Percentiles rank a stretch among this genome's conserved stretches.
These are phyloP conservation scores for Chimonanthus praecox DNA, from an alignment of 164 flowering plant species.

Conservation along the genomic window DNA sequence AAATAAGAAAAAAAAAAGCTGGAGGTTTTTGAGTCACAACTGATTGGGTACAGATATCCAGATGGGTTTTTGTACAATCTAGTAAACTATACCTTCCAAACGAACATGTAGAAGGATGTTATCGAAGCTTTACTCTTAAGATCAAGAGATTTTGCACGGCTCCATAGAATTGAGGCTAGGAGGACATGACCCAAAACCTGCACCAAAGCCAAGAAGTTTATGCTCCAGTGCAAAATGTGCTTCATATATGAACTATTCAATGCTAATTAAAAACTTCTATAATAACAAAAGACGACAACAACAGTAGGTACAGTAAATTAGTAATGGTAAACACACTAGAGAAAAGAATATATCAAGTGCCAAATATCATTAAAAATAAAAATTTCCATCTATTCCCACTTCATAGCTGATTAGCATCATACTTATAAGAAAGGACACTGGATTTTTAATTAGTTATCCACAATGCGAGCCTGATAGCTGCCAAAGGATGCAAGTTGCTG, in stretches of 20 bases:
- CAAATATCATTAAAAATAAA: background rate
- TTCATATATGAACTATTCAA: background rate
- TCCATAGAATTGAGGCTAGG: constrained; percentile 58
- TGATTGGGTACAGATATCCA: background rate
- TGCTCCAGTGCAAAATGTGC: background rate
- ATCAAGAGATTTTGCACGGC: constrained; percentile 60
- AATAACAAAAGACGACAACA: background rate
- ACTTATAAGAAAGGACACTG: background rate
- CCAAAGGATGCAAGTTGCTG: too few species aligned
- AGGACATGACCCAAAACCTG: constrained; percentile 64
- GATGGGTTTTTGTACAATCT: background rate
- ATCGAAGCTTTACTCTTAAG: constrained; percentile 60
- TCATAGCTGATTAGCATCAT: background rate
- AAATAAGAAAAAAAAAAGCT: too few species aligned
- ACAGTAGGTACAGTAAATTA: background rate
- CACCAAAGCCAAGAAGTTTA: constrained; percentile 9
- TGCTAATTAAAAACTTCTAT: too few species aligned
- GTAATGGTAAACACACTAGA: background rate
- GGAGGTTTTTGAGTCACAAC: background rate
- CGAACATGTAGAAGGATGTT: constrained; percentile 85
- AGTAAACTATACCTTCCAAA: constrained; percentile 63
- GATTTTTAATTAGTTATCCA: background rate
- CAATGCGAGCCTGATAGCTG: background rate
- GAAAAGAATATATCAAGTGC: background rate
- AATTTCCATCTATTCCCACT: background rate